phyloP scores from a whole-genome alignment of 2,329 filamentous ascomycete species.

The Arachnopeziza araneosa region DNA sequence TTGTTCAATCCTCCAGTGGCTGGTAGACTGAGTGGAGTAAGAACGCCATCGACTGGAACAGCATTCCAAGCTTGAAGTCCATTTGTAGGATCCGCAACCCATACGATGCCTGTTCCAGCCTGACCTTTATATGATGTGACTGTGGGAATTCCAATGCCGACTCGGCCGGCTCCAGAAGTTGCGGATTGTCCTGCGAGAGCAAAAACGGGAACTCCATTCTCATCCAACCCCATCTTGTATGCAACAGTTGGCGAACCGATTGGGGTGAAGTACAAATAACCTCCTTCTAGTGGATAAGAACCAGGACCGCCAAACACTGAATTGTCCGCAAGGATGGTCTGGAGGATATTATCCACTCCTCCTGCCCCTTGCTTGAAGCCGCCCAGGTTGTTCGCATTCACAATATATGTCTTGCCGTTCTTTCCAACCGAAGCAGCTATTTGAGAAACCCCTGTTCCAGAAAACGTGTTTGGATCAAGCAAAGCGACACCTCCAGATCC shows the following conservation, averaged over 20 bases:
- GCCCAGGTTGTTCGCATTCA: constrained; percentile 32
- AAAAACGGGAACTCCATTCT: constrained; percentile 31
- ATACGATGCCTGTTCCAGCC: constrained; percentile 35
- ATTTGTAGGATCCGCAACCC: constrained; percentile 35
- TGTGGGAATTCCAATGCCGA: constrained; percentile 31
- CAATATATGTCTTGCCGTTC: constrained; percentile 43
- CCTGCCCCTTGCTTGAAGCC: constrained; percentile 30
- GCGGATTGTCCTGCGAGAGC: constrained; percentile 28
- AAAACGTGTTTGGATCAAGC: constrained; percentile 40
- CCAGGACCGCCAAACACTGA: constrained; percentile 43
- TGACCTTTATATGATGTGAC: constrained; percentile 35
- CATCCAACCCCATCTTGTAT: constrained; percentile 32
- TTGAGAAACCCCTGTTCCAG: constrained; percentile 38
- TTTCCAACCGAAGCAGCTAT: constrained; percentile 47
- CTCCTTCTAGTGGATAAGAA: constrained; percentile 44
- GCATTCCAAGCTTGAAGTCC: constrained; percentile 37
- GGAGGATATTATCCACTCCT: constrained; percentile 37
- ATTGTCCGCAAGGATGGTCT: constrained; percentile 39
- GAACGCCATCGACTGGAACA: constrained; percentile 34
- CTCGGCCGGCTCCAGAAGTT: constrained; percentile 26
- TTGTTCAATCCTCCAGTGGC: constrained; percentile 35
- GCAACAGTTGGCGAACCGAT: constrained; percentile 25
- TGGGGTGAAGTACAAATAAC: constrained; percentile 43
- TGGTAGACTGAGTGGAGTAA: constrained; percentile 33
- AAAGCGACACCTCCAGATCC: constrained; percentile 39